Conservation (phyloP, 805 yeast genomes). For the Cyberlindnera subsufficiens region DNA sequence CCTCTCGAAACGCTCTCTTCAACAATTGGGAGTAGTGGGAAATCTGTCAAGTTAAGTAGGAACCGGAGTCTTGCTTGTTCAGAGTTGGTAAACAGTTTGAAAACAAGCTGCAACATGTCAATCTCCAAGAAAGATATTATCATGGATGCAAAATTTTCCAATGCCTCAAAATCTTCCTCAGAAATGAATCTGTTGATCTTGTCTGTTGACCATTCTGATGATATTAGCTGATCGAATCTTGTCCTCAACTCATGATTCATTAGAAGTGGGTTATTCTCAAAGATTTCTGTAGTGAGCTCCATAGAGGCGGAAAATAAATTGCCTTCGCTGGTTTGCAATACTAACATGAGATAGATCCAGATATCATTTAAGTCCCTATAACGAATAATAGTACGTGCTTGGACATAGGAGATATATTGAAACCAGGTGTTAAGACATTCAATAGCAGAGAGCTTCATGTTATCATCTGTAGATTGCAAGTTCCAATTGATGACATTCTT, state of each 20-base stretch:
- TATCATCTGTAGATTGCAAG: slow-evolving; percentile 10
- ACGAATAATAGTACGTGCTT: slow-evolving; percentile 18
- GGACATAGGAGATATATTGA: slow-evolving; percentile 32
- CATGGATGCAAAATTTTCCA: slow-evolving; percentile 39
- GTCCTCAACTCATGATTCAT: slow-evolving; percentile 17
- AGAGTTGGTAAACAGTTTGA: slow-evolving; percentile 29
- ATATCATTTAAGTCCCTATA: slow-evolving; percentile 18
- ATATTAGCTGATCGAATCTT: slow-evolving; percentile 26
- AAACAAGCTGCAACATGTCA: slow-evolving; percentile 38
- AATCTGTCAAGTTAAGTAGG: slow-evolving; percentile 46
- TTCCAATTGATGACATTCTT: slow-evolving; percentile 14
- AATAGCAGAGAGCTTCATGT: slow-evolving; percentile 18
- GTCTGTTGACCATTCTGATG: slow-evolving; percentile 38
- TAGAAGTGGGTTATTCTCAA: slow-evolving; percentile 24
- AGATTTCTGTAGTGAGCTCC: slow-evolving; percentile 15
- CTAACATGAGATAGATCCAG: slow-evolving; percentile 11
- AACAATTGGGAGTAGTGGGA: slow-evolving; percentile 49
- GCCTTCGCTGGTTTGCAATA: slow-evolving; percentile 9
- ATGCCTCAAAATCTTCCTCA: slow-evolving; percentile 29
- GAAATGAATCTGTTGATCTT: slow-evolving; percentile 32
- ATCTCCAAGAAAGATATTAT: slow-evolving; percentile 40
- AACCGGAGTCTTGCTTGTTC: slow-evolving; percentile 38
- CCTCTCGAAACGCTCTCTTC: slow-evolving; percentile 54
- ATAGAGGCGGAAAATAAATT: slow-evolving; percentile 10
- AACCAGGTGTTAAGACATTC: slow-evolving; percentile 32